A percentile compares a stretch with the other conserved stretches of the same genome.
These are phyloP conservation scores for Triticum aestivum DNA, from an alignment of 176 grass and related monocot genomes.

Conservation along the genomic window DNA sequence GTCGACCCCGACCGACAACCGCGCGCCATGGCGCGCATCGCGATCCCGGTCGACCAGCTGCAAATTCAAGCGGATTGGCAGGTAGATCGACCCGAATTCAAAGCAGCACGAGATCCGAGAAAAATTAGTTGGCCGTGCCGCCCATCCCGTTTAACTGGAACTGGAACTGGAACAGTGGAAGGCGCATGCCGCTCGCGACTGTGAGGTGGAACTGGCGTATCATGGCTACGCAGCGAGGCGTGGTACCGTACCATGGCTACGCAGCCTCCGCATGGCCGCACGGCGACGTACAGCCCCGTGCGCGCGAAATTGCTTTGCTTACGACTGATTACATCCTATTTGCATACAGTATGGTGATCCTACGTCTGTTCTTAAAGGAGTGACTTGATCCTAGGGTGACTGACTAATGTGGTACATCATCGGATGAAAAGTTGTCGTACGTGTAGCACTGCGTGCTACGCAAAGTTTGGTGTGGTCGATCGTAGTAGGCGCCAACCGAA, in stretches of 20 bases:
- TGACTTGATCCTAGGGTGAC: too few relatives aligned
- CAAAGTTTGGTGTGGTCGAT: not conserved
- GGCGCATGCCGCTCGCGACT: not conserved
- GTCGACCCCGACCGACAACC: not conserved
- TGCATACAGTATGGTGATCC: too few relatives aligned
- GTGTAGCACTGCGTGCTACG: not conserved
- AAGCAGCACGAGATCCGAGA: not conserved
- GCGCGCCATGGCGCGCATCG: not conserved
- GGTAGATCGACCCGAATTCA: not conserved
- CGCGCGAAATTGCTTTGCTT: too few relatives aligned
- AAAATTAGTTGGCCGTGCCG: not conserved
- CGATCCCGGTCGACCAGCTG: slow-evolving; percentile 17
- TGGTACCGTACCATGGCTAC: not conserved
- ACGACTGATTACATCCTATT: too few relatives aligned
- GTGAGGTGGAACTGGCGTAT: too few relatives aligned
- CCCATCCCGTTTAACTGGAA: not conserved
- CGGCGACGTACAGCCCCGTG: not conserved
- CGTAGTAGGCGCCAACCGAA: slow-evolving; percentile 3
- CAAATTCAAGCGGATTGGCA: not conserved
- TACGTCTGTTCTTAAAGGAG: too few relatives aligned
- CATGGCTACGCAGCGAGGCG: not conserved
- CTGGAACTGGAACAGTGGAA: not conserved
- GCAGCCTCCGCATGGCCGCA: not conserved
- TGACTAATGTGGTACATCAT: too few relatives aligned
- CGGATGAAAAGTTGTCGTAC: too few relatives aligned